These are phyloP conservation scores for Paxillus rubicundulus DNA, from an alignment of 768 basidiomycete species.

Conservation along the genomic window DNA sequence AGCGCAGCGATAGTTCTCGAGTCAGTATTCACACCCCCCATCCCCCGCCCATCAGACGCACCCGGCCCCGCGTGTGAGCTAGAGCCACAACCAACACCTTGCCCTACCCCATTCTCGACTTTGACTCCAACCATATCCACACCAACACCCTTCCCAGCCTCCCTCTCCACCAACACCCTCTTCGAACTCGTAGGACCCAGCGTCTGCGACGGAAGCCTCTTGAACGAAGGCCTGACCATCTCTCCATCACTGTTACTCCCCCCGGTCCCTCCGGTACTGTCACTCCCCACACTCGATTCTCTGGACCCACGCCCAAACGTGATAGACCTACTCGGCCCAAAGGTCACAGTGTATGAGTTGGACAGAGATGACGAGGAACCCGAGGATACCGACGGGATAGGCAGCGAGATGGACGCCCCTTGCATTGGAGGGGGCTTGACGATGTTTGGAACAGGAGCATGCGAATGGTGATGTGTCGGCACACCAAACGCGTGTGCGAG, in stretches of 20 bases:
- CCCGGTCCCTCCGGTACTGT: constrained; percentile 28
- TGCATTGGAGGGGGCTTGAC: constrained; percentile 28
- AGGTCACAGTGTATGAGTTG: not conserved
- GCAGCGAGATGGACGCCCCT: constrained; percentile 32
- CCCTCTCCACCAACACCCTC: constrained; percentile 42
- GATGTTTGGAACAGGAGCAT: not conserved
- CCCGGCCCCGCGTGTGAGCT: not conserved
- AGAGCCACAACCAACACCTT: not conserved
- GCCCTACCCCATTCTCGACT: constrained; percentile 10
- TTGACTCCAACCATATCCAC: constrained; percentile 28
- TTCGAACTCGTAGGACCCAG: constrained; percentile 61
- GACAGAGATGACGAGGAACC: not conserved
- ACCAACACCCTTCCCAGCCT: constrained; percentile 24
- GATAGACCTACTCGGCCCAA: constrained; percentile 9
- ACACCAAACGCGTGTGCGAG: constrained; percentile 42
- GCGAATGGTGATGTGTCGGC: constrained; percentile 10
- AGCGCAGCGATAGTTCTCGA: constrained; percentile 8
- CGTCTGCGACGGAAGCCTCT: constrained; percentile 70
- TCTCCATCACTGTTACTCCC: constrained; percentile 33
- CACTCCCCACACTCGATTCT: constrained; percentile 32
- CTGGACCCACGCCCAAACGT: constrained; percentile 25
- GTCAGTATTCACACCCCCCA: constrained; percentile 17
- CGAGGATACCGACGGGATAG: constrained; percentile 24
- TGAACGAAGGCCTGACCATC: constrained; percentile 59
- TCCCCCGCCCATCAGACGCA: not conserved